Base-by-base conservation (phyloP, 1,284 basidiomycete species). In the Boletus semigastroideus region DNA sequence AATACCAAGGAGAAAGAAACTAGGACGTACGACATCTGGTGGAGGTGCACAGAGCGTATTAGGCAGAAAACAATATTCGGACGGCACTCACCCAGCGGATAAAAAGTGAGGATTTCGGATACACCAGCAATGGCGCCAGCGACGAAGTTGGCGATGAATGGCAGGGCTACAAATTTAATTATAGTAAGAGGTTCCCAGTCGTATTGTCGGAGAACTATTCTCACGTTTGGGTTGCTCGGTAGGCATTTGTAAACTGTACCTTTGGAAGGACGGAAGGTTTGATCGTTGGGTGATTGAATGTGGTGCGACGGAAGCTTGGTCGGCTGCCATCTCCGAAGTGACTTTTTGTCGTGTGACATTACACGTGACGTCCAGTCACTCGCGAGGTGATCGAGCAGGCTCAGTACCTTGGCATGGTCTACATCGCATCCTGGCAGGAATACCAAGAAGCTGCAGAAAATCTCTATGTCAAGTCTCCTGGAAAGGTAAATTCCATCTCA, bases 21-120 rank as follows among this genome's bases (percentile, higher is more conserved):
- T 22, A 45, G 37, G 17, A 73, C 80, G 55, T 70, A 83, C 80
- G 54, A 83, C 80, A 81, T 83, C 80, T 83, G 42, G 42, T 5
- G 31, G 11, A 39, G 22, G 16, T 9, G 13, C 30, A 10, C 4
- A 19, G 12, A 20, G 6, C 36, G 40, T 13, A 39, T 51, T 40
- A 54, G 17, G 17, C 14, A 19, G 42, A 22, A 68, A 27, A 66
- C 67, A 66, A 70, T 71, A 30, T n/a, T 40, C 8, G 66, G 69
- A 52, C 34, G 48, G 33, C 27, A 54, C 87, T 67, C 66, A 93
- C 91, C 93, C 57, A 96, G 87, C 53, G 94, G 94, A 62, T 96
- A 94, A 63, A 98, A 93, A 10, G 84, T 94, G 60, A 97, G 77
- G 51, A 99, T 91, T 72, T 99, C 96, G 9, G 87, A 87, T 49